phyloP scores from a whole-genome alignment of 1,139 yeast genomes.

The Yamadazyma diospyri region DNA sequence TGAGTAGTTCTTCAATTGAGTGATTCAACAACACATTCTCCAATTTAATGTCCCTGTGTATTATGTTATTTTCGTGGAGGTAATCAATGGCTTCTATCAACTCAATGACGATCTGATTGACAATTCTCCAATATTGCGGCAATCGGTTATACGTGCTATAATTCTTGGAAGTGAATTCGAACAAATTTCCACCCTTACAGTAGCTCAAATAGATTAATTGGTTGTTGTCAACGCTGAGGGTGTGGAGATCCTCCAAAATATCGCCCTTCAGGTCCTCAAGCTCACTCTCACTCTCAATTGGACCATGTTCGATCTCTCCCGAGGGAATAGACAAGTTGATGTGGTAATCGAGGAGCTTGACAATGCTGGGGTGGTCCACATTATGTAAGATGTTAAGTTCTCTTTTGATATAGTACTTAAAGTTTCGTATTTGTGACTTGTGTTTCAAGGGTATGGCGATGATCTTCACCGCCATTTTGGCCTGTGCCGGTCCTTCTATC shows the following conservation, averaged over 20 bases:
- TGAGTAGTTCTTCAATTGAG: slow-evolving; percentile 15
- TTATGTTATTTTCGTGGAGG: slow-evolving; percentile 61
- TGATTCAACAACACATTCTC: slow-evolving; percentile 68
- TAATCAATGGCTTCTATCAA: slow-evolving; percentile 66
- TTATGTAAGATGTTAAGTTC: slow-evolving; percentile 65
- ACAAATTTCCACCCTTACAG: slow-evolving; percentile 82
- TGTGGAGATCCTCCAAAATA: slow-evolving; percentile 19
- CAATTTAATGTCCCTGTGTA: slow-evolving; percentile 85
- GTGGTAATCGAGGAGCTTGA: slow-evolving; percentile 32
- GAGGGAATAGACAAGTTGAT: slow-evolving; percentile 21
- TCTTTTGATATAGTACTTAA: slow-evolving; percentile 69
- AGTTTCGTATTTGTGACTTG: slow-evolving; percentile 27
- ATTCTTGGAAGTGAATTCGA: slow-evolving; percentile 46
- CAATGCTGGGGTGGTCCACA: slow-evolving; percentile 41
- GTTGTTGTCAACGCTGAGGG: slow-evolving; percentile 18
- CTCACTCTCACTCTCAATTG: slow-evolving; percentile 18
- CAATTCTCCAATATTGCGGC: slow-evolving; percentile 39
- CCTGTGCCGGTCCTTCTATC: slow-evolving; percentile 27
- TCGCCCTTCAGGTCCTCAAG: slow-evolving; percentile 4
- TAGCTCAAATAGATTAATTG: slow-evolving; percentile 67
- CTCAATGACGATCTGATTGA: slow-evolving; percentile 67
- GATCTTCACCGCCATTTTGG: slow-evolving; percentile 39
- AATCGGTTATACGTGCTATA: slow-evolving; percentile 16
- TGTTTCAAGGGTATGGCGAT: slow-evolving; percentile 32
- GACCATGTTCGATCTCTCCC: slow-evolving; percentile 19